Base-by-base conservation (phyloP, 345 rosid species). In the Hevea brasiliensis region DNA sequence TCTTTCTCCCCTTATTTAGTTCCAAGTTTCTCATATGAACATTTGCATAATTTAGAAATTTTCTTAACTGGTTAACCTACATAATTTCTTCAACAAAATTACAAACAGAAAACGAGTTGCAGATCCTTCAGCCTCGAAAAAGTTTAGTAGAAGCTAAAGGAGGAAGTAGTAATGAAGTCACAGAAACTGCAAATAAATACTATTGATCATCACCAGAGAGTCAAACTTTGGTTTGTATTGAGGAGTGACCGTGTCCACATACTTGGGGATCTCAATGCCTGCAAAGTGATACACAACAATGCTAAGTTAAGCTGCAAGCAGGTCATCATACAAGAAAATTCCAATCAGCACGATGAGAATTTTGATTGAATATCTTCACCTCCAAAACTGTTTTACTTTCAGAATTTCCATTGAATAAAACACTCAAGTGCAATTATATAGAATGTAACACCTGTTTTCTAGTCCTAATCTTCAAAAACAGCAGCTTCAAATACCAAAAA, bases 151-250 rank as follows among this genome's bases (percentile, higher is more conserved):
- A 50, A 27, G 42, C 70, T 7, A 29, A 50, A 67, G 41, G 57
- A 20, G 4, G 24, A 24, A 66, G n/a, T 8, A 48, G 6, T 1
- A 42, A 14, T 41, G 35, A 6, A 26, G 12, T 65, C 54, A 8
- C 3, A 47, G 42, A 29, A 67, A 47, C 8, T 1, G 13, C 35
- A 58, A 57, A 57, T 23, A 9, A 44, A 18, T 65, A 47, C 3
- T 4, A 45, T 45, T 32, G 26, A 67, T 71, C 37, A 97, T 85
- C 81, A 96, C 99, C 93, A 96, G 72, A 44, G 89, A 77, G 64
- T 93, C 98, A 81, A 96, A 93, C 76, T 91, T 96, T 6, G 99
- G 94, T 76, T 91, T 91, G 90, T 90, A 96, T 56, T 96, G 80
- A 74, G 98, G 98, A 47, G 98, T 93, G 70, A 90, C 95, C 0